Evolutionary conservation across 176 grass and related monocot species (phyloP).

Genomic region (Lolium multiflorum): DNA sequence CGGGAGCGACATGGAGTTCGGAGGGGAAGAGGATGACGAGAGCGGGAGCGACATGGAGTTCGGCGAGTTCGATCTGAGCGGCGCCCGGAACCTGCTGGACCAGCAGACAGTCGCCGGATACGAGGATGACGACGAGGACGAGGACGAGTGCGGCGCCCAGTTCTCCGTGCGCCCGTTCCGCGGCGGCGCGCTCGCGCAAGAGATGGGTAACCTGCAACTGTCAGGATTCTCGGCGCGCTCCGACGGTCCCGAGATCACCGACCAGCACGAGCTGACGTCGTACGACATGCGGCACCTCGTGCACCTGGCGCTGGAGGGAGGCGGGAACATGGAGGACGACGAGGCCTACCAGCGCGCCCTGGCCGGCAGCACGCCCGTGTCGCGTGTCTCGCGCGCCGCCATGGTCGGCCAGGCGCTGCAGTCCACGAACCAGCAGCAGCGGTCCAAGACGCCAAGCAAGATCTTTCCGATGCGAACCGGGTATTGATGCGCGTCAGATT

Average conservation of each 20-base stretch:
- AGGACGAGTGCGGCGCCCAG: not conserved
- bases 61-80: not conserved
- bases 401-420: conserved; percentile 35
- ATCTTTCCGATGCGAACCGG: conserved; percentile 3
- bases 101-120: not conserved
- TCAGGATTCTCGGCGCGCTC: not conserved
- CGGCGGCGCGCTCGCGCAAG: not conserved
- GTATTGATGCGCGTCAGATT: conserved; percentile 14
- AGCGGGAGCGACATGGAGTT: conserved; percentile 39
- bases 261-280: conserved; percentile 33
- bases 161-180: conserved; percentile 28
- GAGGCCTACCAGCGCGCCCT: conserved; percentile 31
- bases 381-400: not conserved
- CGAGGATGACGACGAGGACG: not conserved
- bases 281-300: conserved; percentile 1
- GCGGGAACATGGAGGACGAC: conserved; percentile 34
- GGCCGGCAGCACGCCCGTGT: not conserved
- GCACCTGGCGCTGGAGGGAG: not conserved
- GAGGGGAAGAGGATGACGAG: not conserved
- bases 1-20: too few relatives aligned
- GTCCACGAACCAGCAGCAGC: not conserved
- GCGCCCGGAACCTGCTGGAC: not conserved
- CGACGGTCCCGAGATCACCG: conserved; percentile 30
- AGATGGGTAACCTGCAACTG: conserved; percentile 24
- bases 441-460: not conserved